Conservation (phyloP, 1,139 yeast species). For the Lodderomyces oxycetoniae region DNA sequence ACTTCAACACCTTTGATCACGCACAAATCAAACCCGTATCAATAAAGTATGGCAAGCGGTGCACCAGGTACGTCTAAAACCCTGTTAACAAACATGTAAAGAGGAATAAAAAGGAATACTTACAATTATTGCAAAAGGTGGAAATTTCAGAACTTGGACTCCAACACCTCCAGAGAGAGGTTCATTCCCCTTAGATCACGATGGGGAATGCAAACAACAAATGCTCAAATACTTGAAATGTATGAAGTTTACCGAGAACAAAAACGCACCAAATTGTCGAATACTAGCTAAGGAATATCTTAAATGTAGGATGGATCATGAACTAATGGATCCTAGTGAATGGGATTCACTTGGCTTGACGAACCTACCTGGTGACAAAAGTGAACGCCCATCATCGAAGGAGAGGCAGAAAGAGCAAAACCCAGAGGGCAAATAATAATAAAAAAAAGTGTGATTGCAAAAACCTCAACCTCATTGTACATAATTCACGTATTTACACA, state of each 20-base stretch:
- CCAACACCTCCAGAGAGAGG: slow-evolving; percentile 97
- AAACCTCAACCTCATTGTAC: no score
- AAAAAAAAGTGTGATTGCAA: no score
- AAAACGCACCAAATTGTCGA: slow-evolving; percentile 87
- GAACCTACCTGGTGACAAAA: slow-evolving; percentile 47
- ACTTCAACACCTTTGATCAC: neutral
- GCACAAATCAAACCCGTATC: no score
- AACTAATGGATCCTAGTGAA: slow-evolving; percentile 74
- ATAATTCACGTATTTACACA: neutral
- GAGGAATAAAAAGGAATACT: no score
- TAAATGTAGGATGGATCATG: slow-evolving; percentile 85
- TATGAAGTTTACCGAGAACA: slow-evolving; percentile 69
- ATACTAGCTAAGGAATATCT: slow-evolving; percentile 75
- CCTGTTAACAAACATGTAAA: slow-evolving; percentile 10
- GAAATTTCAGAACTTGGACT: slow-evolving; percentile 48
- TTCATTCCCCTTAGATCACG: slow-evolving; percentile 92
- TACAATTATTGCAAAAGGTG: slow-evolving; percentile 19
- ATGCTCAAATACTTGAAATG: slow-evolving; percentile 79
- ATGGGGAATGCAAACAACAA: slow-evolving; percentile 71
- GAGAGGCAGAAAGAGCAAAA: no score
- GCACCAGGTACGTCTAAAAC: slow-evolving; percentile 26
- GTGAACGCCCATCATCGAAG: no score
- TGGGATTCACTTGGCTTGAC: slow-evolving; percentile 78
- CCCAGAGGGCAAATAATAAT: no score
- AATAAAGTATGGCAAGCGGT: slow-evolving; percentile 23